Evolutionary conservation across 2,329 filamentous ascomycete genomes (phyloP).

Genomic region (Aureobasidium melanogenum): DNA sequence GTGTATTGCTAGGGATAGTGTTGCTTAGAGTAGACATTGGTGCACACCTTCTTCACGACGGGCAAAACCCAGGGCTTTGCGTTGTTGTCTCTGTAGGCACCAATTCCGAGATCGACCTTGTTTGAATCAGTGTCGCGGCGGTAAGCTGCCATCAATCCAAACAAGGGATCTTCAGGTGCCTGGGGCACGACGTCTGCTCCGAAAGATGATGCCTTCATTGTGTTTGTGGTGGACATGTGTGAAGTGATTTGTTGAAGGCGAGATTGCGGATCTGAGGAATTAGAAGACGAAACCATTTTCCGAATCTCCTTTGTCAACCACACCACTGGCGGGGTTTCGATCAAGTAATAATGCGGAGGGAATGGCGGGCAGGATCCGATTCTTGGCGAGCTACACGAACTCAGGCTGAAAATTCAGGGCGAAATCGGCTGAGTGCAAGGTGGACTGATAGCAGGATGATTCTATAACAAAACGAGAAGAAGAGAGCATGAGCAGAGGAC

Average conservation of each 20-base stretch:
- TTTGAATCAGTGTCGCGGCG: slow-evolving; percentile 63
- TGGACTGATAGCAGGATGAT: not conserved
- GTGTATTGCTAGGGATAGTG: not conserved
- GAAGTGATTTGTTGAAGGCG: slow-evolving; percentile 50
- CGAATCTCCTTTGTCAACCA: not conserved
- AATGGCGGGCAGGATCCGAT: not conserved
- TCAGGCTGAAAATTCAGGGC: not conserved
- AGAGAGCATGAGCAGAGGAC: not conserved
- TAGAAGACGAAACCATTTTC: slow-evolving; percentile 16
- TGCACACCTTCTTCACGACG: slow-evolving; percentile 83
- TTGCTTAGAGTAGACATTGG: not conserved
- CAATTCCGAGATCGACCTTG: slow-evolving; percentile 93
- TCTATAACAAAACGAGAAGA: not conserved
- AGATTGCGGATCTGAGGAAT: slow-evolving; percentile 36
- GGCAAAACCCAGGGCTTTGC: slow-evolving; percentile 96
- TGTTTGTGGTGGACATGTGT: slow-evolving; percentile 59
- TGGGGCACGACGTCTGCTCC: slow-evolving; percentile 69
- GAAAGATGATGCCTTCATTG: slow-evolving; percentile 58
- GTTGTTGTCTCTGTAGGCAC: slow-evolving; percentile 88
- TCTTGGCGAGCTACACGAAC: not conserved
- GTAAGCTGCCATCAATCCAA: slow-evolving; percentile 84
- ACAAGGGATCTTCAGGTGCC: slow-evolving; percentile 90
- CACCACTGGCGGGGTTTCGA: slow-evolving; percentile 2
- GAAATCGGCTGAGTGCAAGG: not conserved
- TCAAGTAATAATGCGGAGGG: not conserved